Percentiles rank a stretch among this genome's conserved stretches.
These are phyloP conservation scores for Aspergillus wentii DNA, from an alignment of 495 filamentous ascomycete genomes.

Conservation along the genomic window DNA sequence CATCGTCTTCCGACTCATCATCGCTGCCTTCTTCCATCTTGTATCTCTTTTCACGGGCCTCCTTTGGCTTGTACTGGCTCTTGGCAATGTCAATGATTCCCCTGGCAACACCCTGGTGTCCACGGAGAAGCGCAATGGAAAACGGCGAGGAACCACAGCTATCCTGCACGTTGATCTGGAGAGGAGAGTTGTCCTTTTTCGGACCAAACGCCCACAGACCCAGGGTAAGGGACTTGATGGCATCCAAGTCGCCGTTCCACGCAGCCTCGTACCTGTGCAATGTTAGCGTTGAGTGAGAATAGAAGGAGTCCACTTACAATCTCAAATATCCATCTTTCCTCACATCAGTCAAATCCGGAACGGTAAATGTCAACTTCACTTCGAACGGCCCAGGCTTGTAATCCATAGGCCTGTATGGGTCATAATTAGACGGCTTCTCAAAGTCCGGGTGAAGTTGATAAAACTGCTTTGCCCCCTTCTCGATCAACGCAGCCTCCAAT, in stretches of 20 bases:
- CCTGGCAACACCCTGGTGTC: constrained; percentile 56
- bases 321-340: constrained; percentile 50
- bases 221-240: constrained; percentile 45
- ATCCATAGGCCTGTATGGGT: neutral
- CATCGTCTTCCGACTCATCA: constrained; percentile 36
- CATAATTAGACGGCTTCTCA: constrained; percentile 6
- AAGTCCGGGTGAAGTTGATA: constrained; percentile 55
- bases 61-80: constrained; percentile 55
- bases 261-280: constrained; percentile 58
- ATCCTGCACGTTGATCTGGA: constrained; percentile 58
- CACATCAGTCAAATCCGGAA: constrained; percentile 46
- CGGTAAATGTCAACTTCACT: constrained; percentile 42
- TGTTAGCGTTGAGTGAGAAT: constrained; percentile 13
- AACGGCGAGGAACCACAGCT: constrained; percentile 46
- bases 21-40: constrained; percentile 39
- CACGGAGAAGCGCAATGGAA: constrained; percentile 57
- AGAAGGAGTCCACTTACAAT: constrained; percentile 30
- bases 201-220: constrained; percentile 35
- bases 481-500: constrained; percentile 47
- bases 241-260: constrained; percentile 60
- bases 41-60: constrained; percentile 37
- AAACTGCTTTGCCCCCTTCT: constrained; percentile 60
- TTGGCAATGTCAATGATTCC: constrained; percentile 60
- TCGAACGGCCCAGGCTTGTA: constrained; percentile 31
- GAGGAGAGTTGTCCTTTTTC: constrained; percentile 39